Conservation (phyloP, 768 basidiomycete genomes). For the Phanerochaete carnosa region DNA sequence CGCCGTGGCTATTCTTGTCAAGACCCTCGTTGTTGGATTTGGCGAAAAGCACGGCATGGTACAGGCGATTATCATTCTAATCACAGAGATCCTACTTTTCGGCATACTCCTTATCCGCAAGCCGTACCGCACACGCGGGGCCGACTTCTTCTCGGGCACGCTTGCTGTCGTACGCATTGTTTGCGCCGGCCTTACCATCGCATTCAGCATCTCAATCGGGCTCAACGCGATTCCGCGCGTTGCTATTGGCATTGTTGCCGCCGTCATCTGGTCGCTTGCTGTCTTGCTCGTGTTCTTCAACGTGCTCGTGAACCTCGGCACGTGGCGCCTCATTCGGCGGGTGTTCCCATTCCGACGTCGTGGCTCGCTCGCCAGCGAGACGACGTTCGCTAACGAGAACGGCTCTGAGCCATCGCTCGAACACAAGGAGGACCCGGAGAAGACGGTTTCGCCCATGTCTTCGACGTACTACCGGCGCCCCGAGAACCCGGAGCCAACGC, state of each 20-base stretch:
- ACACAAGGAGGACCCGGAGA: constrained; percentile 12
- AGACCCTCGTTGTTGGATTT: constrained; percentile 70
- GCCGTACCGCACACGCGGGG: constrained; percentile 66
- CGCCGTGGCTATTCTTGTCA: constrained; percentile 56
- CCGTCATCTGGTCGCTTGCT: constrained; percentile 68
- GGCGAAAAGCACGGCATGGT: constrained; percentile 57
- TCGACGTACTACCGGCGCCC: constrained; percentile 21
- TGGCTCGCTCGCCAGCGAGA: constrained; percentile 10
- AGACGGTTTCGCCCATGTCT: constrained; percentile 17
- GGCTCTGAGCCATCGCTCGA: constrained; percentile 17
- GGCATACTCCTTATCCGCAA: constrained; percentile 48
- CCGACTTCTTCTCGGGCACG: constrained; percentile 67
- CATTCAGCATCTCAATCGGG: constrained; percentile 65
- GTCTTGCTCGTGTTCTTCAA: constrained; percentile 70
- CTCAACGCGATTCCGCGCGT: constrained; percentile 78
- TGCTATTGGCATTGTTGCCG: constrained; percentile 72
- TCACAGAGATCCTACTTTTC: constrained; percentile 64
- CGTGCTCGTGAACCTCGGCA: constrained; percentile 26
- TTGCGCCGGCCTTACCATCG: constrained; percentile 68
- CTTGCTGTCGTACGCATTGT: constrained; percentile 66
- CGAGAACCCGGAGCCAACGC: constrained; percentile 23
- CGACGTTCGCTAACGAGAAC: constrained; percentile 15
- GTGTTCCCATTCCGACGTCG: constrained; percentile 15
- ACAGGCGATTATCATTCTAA: constrained; percentile 65
- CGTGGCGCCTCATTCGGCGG: constrained; percentile 18